Percentiles rank a stretch among this genome's conserved stretches.
Conservation (phyloP, 192 early-diverging fungal species). For the Coemansia brasiliensis region DNA sequence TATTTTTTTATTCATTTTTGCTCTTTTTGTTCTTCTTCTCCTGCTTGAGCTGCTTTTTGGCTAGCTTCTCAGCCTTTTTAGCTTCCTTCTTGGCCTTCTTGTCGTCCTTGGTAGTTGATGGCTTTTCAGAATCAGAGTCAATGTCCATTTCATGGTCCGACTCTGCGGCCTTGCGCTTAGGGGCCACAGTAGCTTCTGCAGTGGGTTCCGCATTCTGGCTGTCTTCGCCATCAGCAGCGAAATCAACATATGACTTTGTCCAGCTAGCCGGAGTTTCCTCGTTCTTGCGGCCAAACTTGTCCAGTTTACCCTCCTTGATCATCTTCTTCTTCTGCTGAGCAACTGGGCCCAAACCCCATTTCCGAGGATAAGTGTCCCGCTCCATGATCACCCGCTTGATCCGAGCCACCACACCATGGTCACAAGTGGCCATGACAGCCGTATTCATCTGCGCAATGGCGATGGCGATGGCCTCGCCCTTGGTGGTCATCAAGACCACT, state of each 20-base stretch:
- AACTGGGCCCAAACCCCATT: constrained; percentile 96
- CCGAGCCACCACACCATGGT: constrained; percentile 97
- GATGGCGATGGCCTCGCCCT: constrained; percentile 99
- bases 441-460: constrained; percentile 97
- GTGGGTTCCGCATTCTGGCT: neutral
- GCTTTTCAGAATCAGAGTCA: constrained; percentile 24
- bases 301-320: constrained; percentile 96
- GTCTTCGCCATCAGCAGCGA: constrained; percentile 19
- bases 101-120: constrained; percentile 17
- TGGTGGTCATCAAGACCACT: constrained; percentile 98
- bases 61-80: constrained; percentile 39
- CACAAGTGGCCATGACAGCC: constrained; percentile 93
- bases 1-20: constrained; percentile 35
- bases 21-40: constrained; percentile 31
- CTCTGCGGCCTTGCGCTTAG: constrained; percentile 39
- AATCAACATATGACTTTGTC: constrained; percentile 80
- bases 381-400: constrained; percentile 99
- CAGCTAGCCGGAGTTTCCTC: constrained; percentile 82
- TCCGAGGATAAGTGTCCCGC: constrained; percentile 96
- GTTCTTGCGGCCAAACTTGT: constrained; percentile 92
- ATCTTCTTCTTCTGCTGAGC: constrained; percentile 98
- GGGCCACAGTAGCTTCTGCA: neutral
- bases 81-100: constrained; percentile 40
- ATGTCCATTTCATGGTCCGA: constrained; percentile 34
- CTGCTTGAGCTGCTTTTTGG: constrained; percentile 25